Conservation (phyloP, 2,329 filamentous ascomycete species). For the Monosporascus sp. region DNA sequence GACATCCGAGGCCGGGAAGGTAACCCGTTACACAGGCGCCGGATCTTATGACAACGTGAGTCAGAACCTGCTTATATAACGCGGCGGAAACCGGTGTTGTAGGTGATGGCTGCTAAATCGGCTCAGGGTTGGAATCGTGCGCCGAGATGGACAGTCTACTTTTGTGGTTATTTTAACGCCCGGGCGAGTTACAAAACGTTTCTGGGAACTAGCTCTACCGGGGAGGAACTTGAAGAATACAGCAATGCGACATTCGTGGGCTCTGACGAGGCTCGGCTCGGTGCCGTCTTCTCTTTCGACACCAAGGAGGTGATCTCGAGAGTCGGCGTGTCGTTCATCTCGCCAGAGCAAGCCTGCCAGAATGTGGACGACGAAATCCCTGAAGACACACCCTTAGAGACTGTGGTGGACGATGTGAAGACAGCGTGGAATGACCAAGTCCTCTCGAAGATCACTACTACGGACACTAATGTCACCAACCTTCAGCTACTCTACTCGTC, state of each 20-base stretch:
- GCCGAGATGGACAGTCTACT: slow-evolving; percentile 58
- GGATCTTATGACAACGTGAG: slow-evolving; percentile 59
- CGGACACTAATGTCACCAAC: slow-evolving; percentile 49
- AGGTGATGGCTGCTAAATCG: neutral
- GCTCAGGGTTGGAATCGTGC: slow-evolving; percentile 57
- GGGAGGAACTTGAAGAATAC: slow-evolving; percentile 28
- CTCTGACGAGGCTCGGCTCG: slow-evolving; percentile 35
- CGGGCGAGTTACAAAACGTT: slow-evolving; percentile 42
- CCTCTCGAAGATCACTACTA: slow-evolving; percentile 59
- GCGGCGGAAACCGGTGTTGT: neutral
- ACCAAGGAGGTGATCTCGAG: slow-evolving; percentile 45
- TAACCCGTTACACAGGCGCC: slow-evolving; percentile 50
- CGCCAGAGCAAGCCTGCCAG: slow-evolving; percentile 51
- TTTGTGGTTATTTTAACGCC: slow-evolving; percentile 57
- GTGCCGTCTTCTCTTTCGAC: slow-evolving; percentile 52
- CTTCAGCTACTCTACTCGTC: slow-evolving; percentile 61
- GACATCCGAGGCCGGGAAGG: slow-evolving; percentile 30
- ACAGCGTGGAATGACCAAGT: slow-evolving; percentile 57
- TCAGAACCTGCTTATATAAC: neutral
- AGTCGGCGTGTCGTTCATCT: slow-evolving; percentile 67
- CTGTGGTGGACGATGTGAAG: slow-evolving; percentile 42
- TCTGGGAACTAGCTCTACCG: slow-evolving; percentile 28
- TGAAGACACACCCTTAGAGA: slow-evolving; percentile 33
- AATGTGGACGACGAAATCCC: slow-evolving; percentile 56
- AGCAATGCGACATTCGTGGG: slow-evolving; percentile 26